phyloP scores from a whole-genome alignment of 768 basidiomycete genomes.

The Symmetrospora coprosmae region DNA sequence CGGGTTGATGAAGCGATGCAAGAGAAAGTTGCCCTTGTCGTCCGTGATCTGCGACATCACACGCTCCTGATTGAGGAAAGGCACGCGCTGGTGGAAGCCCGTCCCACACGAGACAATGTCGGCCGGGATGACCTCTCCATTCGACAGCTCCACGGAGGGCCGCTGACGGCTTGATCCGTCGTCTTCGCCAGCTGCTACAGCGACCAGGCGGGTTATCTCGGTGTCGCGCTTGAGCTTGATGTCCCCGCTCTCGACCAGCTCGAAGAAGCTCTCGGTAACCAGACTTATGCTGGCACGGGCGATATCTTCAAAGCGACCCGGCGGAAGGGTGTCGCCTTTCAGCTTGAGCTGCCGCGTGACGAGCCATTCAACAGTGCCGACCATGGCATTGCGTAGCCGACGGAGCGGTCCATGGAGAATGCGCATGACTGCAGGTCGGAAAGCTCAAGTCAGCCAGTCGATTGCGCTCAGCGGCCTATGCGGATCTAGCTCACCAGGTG shows the following conservation, averaged over 20 bases:
- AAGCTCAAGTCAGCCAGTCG: background rate
- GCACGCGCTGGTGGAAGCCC: slow-evolving; percentile 14
- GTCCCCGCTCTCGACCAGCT: background rate
- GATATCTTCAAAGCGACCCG: slow-evolving; percentile 18
- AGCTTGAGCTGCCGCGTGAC: background rate
- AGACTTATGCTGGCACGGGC: slow-evolving; percentile 16
- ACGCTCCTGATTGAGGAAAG: slow-evolving; percentile 2
- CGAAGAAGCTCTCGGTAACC: slow-evolving; percentile 12
- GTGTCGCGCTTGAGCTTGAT: slow-evolving; percentile 9
- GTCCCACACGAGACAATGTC: slow-evolving; percentile 12
- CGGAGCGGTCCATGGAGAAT: slow-evolving; percentile 6
- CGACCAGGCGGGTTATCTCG: slow-evolving; percentile 4
- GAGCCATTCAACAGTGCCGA: slow-evolving; percentile 4
- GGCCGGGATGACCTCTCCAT: slow-evolving; percentile 8
- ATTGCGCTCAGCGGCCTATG: too few relatives aligned
- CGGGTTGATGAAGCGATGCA: slow-evolving; percentile 15
- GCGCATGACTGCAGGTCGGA: slow-evolving; percentile 4
- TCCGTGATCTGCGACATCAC: background rate
- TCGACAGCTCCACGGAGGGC: too few relatives aligned
- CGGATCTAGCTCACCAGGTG: slow-evolving; percentile 5
- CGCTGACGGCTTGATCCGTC: background rate
- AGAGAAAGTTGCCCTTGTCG: background rate
- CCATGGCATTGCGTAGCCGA: background rate
- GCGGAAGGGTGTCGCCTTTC: background rate
- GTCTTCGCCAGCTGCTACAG: background rate